Conservation (phyloP, 192 early-diverging fungal genomes). For the Chytriomyces sp. region DNA sequence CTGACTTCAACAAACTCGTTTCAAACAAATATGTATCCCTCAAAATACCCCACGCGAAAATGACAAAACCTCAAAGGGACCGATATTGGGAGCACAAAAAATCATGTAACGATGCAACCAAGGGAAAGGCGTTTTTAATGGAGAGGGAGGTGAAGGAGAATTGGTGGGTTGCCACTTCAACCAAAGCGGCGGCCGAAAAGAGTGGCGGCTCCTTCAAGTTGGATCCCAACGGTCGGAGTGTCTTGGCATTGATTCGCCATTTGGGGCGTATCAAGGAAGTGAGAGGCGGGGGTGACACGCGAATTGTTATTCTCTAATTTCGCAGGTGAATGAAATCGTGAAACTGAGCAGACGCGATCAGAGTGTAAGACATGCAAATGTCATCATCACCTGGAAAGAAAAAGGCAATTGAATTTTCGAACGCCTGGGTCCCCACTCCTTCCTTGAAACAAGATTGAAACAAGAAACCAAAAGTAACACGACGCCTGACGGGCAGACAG, state of each 20-base stretch:
- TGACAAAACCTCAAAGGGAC: constrained; percentile 48
- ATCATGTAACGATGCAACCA: constrained; percentile 37
- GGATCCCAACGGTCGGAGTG: constrained; percentile 40
- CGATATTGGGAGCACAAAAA: constrained; percentile 53
- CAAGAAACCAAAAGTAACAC: neutral
- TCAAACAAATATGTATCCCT: constrained; percentile 43
- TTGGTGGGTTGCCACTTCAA: constrained; percentile 19
- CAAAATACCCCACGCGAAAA: constrained; percentile 41
- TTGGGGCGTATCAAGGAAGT: constrained; percentile 53
- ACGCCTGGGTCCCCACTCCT: neutral
- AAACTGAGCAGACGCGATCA: neutral
- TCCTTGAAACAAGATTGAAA: neutral
- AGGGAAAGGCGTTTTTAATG: constrained; percentile 47
- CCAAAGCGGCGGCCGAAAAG: constrained; percentile 29
- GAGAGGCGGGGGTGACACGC: constrained; percentile 49
- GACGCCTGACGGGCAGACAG: neutral
- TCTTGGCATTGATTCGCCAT: constrained; percentile 43
- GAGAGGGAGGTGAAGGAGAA: constrained; percentile 41
- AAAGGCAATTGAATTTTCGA: neutral
- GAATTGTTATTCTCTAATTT: constrained; percentile 45
- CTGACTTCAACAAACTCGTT: constrained; percentile 42
- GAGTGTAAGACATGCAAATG: neutral
- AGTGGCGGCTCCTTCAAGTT: constrained; percentile 39
- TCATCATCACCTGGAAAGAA: neutral
- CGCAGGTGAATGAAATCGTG: neutral